A percentile compares a stretch with the other conserved stretches of the same genome.
phyloP scores from a whole-genome alignment of 2,329 filamentous ascomycete species.

The Fusarium incarnatum region DNA sequence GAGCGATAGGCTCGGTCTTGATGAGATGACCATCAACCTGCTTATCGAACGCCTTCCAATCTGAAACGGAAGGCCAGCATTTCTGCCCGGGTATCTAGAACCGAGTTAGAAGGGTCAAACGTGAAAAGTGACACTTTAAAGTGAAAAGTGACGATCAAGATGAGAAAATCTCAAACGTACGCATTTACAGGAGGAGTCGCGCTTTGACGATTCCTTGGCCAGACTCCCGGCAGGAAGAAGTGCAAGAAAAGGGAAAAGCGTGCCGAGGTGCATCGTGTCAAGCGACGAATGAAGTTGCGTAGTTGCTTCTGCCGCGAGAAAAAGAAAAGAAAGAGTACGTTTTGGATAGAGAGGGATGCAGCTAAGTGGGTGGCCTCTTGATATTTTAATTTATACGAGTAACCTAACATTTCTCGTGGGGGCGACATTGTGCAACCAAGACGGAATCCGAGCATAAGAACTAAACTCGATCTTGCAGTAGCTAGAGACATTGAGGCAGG shows the following conservation, averaged over 20 bases:
- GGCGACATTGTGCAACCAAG: not conserved
- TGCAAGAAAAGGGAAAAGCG: not conserved
- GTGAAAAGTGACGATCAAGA: not conserved
- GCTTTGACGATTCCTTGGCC: not conserved
- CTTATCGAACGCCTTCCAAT: constrained; percentile 14
- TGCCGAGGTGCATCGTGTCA: not conserved
- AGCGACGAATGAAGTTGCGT: not conserved
- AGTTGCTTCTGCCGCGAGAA: not conserved
- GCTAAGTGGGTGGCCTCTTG: constrained; percentile 1
- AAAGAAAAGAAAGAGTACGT: not conserved
- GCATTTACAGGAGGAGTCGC: constrained; percentile 19
- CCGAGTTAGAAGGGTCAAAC: not conserved
- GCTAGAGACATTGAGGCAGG: not conserved
- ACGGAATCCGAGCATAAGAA: not conserved
- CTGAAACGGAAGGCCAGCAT: constrained; percentile 22
- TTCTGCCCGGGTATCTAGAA: constrained; percentile 20
- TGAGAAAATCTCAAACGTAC: constrained; percentile 10
- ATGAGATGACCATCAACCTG: constrained; percentile 16
- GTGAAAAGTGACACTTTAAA: not conserved
- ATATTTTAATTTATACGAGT: constrained; percentile 2
- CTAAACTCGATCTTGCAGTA: not conserved
- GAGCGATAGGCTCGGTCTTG: constrained; percentile 29
- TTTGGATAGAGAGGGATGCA: not conserved
- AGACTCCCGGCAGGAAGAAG: not conserved
- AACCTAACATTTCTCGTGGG: not conserved